phyloP scores from a whole-genome alignment of 306 rosid genomes.

The Sophora flavescens region DNA sequence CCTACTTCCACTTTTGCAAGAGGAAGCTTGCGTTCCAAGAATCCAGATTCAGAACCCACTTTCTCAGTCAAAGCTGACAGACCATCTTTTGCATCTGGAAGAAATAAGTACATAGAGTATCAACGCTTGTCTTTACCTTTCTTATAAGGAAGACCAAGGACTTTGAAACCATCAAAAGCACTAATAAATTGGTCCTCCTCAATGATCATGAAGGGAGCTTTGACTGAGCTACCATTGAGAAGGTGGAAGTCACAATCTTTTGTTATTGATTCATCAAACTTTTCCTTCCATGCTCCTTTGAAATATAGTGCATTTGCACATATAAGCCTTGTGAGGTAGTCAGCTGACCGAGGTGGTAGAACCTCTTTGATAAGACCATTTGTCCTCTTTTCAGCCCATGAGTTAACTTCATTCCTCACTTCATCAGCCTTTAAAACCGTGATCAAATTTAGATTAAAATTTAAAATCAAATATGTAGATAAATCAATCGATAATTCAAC shows the following conservation, averaged over 20 bases:
- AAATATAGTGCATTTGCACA: slow-evolving; percentile 83
- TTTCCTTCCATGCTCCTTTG: slow-evolving; percentile 76
- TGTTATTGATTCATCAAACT: slow-evolving; percentile 68
- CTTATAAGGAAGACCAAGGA: slow-evolving; percentile 72
- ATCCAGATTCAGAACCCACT: no score
- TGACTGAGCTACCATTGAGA: slow-evolving; percentile 60
- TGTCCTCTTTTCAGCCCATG: slow-evolving; percentile 82
- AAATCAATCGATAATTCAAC: slow-evolving; percentile 37
- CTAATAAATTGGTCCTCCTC: slow-evolving; percentile 53
- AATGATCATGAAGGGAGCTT: slow-evolving; percentile 84
- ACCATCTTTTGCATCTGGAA: slow-evolving; percentile 80
- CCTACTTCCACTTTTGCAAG: no score
- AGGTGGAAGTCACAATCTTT: slow-evolving; percentile 70
- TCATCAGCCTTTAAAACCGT: slow-evolving; percentile 61
- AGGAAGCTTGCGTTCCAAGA: no score
- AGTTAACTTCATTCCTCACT: slow-evolving; percentile 68
- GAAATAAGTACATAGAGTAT: slow-evolving; percentile 76
- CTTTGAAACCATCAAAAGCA: slow-evolving; percentile 70
- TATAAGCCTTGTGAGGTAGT: slow-evolving; percentile 62
- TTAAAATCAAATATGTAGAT: not conserved
- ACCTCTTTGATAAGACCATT: slow-evolving; percentile 70
- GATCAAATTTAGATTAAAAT: no score
- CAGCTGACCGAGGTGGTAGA: slow-evolving; percentile 67
- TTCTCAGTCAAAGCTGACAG: no score
- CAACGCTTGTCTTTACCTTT: slow-evolving; percentile 69